phyloP scores from a whole-genome alignment of 192 early-diverging fungal genomes.

The Rhizoclosmatium globosum region DNA sequence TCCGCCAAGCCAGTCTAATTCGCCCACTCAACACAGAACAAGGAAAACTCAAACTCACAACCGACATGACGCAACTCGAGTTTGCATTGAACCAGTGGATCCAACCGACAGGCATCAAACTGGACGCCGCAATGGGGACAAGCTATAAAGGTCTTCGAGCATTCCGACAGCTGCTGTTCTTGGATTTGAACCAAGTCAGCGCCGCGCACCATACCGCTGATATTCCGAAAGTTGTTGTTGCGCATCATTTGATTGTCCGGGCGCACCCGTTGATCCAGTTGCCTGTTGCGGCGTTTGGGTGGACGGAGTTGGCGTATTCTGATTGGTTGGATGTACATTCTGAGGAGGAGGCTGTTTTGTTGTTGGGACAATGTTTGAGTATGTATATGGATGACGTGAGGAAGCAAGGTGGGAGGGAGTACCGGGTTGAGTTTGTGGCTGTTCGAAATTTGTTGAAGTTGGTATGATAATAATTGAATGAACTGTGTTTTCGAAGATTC shows the following conservation, averaged over 20 bases:
- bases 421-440: slow-evolving; percentile 42
- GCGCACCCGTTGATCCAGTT: slow-evolving; percentile 61
- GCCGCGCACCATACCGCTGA: slow-evolving; percentile 58
- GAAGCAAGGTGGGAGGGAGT: slow-evolving; percentile 42
- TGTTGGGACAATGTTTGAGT: slow-evolving; percentile 56
- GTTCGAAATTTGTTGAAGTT: slow-evolving; percentile 30
- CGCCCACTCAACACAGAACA: slow-evolving; percentile 63
- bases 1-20: slow-evolving; percentile 73
- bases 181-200: slow-evolving; percentile 63
- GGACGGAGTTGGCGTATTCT: slow-evolving; percentile 70
- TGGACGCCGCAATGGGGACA: slow-evolving; percentile 64
- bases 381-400: slow-evolving; percentile 51
- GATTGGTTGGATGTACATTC: slow-evolving; percentile 73
- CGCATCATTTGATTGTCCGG: slow-evolving; percentile 71
- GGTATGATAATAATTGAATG: neutral
- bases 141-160: slow-evolving; percentile 65
- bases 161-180: slow-evolving; percentile 71
- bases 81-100: slow-evolving; percentile 72
- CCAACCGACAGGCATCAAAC: slow-evolving; percentile 60
- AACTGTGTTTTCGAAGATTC: no score
- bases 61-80: slow-evolving; percentile 79
- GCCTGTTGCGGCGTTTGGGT: slow-evolving; percentile 63
- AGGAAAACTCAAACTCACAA: slow-evolving; percentile 71
- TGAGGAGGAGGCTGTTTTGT: slow-evolving; percentile 52
- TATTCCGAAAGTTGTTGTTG: slow-evolving; percentile 57